These are phyloP conservation scores for Otatea glauca DNA, from an alignment of 176 grass and related monocot genomes.

Conservation along the genomic window DNA sequence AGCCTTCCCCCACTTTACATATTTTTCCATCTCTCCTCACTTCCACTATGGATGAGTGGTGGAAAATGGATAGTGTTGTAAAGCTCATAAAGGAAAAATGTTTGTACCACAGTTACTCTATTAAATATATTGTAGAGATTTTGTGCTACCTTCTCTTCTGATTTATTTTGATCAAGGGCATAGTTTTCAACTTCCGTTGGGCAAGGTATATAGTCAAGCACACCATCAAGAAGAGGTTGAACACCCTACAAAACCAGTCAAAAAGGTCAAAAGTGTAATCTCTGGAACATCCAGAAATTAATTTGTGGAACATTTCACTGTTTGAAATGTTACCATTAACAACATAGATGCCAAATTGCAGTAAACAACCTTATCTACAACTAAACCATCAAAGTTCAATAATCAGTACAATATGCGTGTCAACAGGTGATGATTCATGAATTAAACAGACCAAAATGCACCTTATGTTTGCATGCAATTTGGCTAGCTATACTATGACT, in stretches of 20 bases:
- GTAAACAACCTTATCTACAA: background rate
- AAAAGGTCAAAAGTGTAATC: constrained; percentile 34
- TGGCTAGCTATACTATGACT: background rate
- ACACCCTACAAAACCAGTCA: constrained; percentile 72
- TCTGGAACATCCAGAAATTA: constrained; percentile 12
- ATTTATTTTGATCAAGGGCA: constrained; percentile 94
- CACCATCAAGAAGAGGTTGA: constrained; percentile 92
- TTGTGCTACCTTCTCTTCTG: constrained; percentile 84
- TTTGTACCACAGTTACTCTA: constrained; percentile 10
- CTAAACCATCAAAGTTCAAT: constrained; percentile 15
- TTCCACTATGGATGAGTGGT: constrained; percentile 22
- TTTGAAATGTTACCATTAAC: constrained; percentile 45
- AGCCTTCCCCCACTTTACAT: constrained; percentile 3
- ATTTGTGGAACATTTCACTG: constrained; percentile 14
- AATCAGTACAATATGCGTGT: background rate
- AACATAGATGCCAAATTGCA: constrained; percentile 15
- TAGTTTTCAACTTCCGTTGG: constrained; percentile 85
- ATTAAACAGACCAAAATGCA: constrained; percentile 18
- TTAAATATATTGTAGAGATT: constrained; percentile 16
- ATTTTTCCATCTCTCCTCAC: constrained; percentile 4
- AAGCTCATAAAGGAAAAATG: constrained; percentile 24
- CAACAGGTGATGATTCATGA: background rate
- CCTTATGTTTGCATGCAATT: constrained; percentile 6
- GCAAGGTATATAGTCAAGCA: constrained; percentile 88
- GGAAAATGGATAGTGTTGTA: constrained; percentile 1